Conservation (phyloP, 192 early-diverging fungal genomes). For the Coemansia sp. region DNA sequence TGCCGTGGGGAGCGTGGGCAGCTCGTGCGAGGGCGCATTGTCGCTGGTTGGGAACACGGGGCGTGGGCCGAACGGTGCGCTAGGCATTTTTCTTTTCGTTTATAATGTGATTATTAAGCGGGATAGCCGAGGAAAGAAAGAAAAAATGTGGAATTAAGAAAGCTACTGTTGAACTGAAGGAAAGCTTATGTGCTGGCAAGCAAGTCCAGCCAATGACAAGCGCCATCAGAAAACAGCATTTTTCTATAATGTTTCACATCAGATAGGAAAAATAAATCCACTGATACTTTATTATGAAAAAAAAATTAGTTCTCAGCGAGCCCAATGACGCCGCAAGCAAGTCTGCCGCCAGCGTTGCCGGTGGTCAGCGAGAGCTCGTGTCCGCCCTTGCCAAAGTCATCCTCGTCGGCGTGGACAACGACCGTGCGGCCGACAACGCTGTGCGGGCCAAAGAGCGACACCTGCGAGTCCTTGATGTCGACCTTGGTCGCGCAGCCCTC, state of each 20-base stretch:
- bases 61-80: constrained; percentile 38
- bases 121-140: no score
- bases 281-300: not conserved
- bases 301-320: constrained; percentile 29
- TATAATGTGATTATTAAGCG: no score
- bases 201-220: no score
- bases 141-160: no score
- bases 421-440: constrained; percentile 80
- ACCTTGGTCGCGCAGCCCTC: constrained; percentile 57
- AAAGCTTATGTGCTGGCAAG: no score
- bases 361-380: constrained; percentile 73
- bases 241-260: no score
- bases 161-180: no score
- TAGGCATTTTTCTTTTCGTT: no score
- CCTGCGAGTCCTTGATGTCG: constrained; percentile 57
- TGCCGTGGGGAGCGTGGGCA: constrained; percentile 6
- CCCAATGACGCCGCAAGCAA: constrained; percentile 90
- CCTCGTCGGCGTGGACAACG: constrained; percentile 79
- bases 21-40: constrained; percentile 8
- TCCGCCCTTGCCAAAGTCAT: constrained; percentile 82
- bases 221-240: no score
- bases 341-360: constrained; percentile 85
- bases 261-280: no score
- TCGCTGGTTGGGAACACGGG: constrained; percentile 38
- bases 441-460: constrained; percentile 73